Evolutionary conservation across 805 yeast species (phyloP), one percentile per base, ranked within the genome.

Genomic region (Kodamaea restingae): DNA sequence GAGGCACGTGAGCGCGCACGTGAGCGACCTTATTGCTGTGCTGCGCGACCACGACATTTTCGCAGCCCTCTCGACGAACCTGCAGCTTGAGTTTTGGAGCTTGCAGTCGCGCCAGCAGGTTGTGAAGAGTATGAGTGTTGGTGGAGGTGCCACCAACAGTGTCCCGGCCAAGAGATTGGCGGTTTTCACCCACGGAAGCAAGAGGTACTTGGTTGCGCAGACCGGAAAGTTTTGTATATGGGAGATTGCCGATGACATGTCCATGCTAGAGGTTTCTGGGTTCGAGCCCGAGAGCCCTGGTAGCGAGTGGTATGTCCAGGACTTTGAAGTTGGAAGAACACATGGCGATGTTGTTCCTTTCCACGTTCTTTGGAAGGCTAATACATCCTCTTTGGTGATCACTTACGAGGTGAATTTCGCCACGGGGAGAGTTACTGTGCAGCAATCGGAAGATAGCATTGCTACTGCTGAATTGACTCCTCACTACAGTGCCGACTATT

Each of bases 1-100:
- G 4, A 18, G 43, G 5, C 43, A 46, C 6, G 44, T 46, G 8
- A 31, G 53, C n/a, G 75, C 41, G 42, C 71, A 55, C 42, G 60
- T 58, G 32, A 71, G 72, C 26, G 71, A 72, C 21, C 55, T 66
- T 6, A 51, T 71, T 2, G 53, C 71, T 0, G 40, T 63, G 8
- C n/a, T n/a, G n/a, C n/a, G n/a, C n/a, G 58, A 63, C 28, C 58
- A 71, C 0, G 58, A 54, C 1, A 56, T 60, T 3, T 55, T 75
- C 4, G 62, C 74, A 3, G 74, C 88, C 0, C 61, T 80, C 22
- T 67, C 85, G 0, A 71, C 81, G 15, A 70, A 76, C 49, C 75
- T 75, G 48, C 56, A 56, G 4, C 47, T 86, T 25, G 75, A 78
- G 44, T 47, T 84, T 15, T 86, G 93, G 90, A 71, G 78, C 20